These are phyloP conservation scores for Pichia sp. DNA, from an alignment of 1,139 yeast genomes.

Conservation along the genomic window DNA sequence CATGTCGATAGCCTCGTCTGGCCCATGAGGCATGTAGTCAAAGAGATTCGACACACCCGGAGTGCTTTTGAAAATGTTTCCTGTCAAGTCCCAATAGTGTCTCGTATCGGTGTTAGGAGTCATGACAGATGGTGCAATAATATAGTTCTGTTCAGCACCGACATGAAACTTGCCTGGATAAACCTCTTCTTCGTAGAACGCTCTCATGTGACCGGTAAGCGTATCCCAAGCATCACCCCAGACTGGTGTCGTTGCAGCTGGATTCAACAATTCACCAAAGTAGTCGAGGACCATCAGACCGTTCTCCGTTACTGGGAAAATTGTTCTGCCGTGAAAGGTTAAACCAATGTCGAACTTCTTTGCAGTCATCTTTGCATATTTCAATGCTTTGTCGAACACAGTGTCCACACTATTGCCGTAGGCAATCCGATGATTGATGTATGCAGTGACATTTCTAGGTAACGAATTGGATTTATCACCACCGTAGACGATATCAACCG, in stretches of 20 bases:
- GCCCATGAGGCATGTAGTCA: constrained; percentile 44
- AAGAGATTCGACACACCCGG: constrained; percentile 34
- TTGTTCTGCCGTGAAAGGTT: constrained; percentile 34
- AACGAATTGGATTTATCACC: constrained; percentile 58
- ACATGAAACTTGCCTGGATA: constrained; percentile 41
- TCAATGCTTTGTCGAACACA: constrained; percentile 18
- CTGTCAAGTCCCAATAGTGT: constrained; percentile 68
- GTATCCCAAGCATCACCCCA: constrained; percentile 40
- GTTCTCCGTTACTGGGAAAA: constrained; percentile 31
- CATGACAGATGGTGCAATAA: constrained; percentile 63
- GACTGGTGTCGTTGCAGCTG: constrained; percentile 45
- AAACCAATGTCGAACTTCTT: constrained; percentile 45
- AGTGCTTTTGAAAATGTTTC: constrained; percentile 61
- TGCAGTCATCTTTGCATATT: constrained; percentile 40
- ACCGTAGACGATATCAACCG: constrained; percentile 54
- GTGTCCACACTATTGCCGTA: constrained; percentile 39
- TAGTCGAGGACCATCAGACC: constrained; percentile 45
- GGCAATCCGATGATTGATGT: constrained; percentile 48
- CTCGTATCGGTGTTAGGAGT: constrained; percentile 83
- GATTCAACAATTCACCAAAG: constrained; percentile 17
- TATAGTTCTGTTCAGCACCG: constrained; percentile 22
- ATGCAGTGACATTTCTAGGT: constrained; percentile 46
- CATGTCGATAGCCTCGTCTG: constrained; percentile 52
- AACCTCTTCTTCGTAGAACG: constrained; percentile 45
- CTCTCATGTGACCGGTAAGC: constrained; percentile 43